Conservation (phyloP, 2,329 filamentous ascomycete genomes). For the Cladosporium velox region DNA sequence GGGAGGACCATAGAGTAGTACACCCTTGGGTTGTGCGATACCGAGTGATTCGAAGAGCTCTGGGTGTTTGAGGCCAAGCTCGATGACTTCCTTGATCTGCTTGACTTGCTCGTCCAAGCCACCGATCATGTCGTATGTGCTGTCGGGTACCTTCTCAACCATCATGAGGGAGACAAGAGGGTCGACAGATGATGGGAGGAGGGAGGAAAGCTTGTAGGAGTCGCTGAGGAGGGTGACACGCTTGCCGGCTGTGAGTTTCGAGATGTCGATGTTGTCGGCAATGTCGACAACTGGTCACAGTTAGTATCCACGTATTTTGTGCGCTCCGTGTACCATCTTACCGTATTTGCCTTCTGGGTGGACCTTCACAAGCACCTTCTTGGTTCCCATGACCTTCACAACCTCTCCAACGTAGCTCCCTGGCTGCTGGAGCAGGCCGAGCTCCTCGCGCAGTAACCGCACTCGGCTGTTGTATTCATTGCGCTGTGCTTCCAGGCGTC, state of each 20-base stretch:
- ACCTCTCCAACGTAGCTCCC: constrained; percentile 98
- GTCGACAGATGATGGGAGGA: constrained; percentile 96
- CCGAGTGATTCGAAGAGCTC: constrained; percentile 99
- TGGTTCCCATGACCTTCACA: constrained; percentile 99
- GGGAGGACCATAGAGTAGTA: constrained; percentile 92
- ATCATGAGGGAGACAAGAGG: constrained; percentile 99
- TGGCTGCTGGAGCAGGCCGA: constrained; percentile 92
- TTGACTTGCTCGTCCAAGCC: constrained; percentile 99
- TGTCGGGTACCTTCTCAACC: constrained; percentile 99
- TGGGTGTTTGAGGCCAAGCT: constrained; percentile 95
- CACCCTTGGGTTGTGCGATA: constrained; percentile 97
- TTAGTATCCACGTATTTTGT: background rate
- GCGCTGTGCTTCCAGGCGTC: constrained; percentile 92
- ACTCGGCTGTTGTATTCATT: constrained; percentile 99
- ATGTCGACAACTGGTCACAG: constrained; percentile 79
- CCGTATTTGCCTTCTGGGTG: constrained; percentile 99
- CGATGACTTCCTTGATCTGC: constrained; percentile 99
- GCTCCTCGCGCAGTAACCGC: constrained; percentile 88
- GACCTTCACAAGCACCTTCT: constrained; percentile 98
- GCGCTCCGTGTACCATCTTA: constrained; percentile 48
- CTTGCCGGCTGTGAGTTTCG: constrained; percentile 96
- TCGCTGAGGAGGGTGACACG: constrained; percentile 95
- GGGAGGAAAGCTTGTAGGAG: constrained; percentile 98
- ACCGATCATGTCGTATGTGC: constrained; percentile 99
- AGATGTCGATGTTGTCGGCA: constrained; percentile 87